Percentiles rank a stretch among this genome's conserved stretches.
phyloP scores from a whole-genome alignment of 345 rosid genomes.

The Lenwebbia sp. region DNA sequence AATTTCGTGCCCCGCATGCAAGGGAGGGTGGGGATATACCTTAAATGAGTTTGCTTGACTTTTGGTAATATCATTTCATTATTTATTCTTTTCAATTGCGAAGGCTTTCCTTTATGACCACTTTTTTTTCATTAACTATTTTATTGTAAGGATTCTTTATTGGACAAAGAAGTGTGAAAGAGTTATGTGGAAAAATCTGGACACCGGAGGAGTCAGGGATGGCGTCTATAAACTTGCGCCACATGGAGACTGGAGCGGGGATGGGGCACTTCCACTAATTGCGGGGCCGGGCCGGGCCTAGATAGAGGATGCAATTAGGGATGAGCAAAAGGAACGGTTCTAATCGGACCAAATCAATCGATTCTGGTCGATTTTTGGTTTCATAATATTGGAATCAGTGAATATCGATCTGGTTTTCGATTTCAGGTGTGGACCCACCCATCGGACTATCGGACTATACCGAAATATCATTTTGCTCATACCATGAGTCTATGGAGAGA shows the following conservation, averaged over 20 bases:
- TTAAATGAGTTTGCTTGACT: background rate
- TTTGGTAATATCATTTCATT: background rate
- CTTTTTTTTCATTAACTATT: background rate
- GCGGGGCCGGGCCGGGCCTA: background rate
- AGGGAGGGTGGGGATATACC: background rate
- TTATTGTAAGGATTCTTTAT: background rate
- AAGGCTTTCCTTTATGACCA: background rate
- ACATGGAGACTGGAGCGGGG: background rate
- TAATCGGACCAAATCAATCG: accelerated
- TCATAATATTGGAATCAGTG: too few species aligned
- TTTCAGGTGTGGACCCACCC: too few species aligned
- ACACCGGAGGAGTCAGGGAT: background rate
- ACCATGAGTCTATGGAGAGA: too few species aligned
- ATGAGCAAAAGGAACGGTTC: too few species aligned
- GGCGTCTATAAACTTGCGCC: background rate
- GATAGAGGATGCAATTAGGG: background rate
- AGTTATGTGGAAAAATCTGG: background rate
- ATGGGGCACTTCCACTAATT: background rate
- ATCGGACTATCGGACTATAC: too few species aligned
- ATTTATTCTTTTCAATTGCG: background rate
- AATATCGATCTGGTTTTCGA: accelerated
- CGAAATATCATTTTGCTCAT: too few species aligned
- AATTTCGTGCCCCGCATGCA: background rate
- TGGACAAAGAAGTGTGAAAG: background rate
- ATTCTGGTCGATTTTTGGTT: too few species aligned